Evolutionary conservation across 108 stramenopile genomes (phyloP).

Genomic region (Cyclotella choctawhatcheeana): DNA sequence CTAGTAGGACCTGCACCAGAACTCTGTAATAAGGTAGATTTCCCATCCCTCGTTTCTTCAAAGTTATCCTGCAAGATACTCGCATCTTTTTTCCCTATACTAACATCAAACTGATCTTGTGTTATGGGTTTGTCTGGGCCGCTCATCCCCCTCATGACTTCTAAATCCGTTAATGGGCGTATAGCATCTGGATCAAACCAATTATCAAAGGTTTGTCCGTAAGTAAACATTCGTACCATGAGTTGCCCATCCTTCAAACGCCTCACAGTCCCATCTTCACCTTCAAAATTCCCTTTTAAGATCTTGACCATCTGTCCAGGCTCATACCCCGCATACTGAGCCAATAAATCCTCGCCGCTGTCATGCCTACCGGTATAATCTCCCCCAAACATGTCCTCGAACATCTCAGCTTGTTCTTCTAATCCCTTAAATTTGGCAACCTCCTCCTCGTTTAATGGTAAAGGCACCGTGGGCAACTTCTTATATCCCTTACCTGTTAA

Average conservation of each 20-base stretch:
- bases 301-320: slow-evolving; percentile 87
- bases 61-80: slow-evolving; percentile 13
- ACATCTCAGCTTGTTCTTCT: slow-evolving; percentile 66
- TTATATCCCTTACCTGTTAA: slow-evolving; percentile 77
- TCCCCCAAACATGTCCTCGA: slow-evolving; percentile 55
- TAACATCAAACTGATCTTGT: slow-evolving; percentile 64
- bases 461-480: slow-evolving; percentile 79
- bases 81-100: slow-evolving; percentile 49
- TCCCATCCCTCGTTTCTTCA: slow-evolving; percentile 11
- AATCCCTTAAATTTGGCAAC: slow-evolving; percentile 82
- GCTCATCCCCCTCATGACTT: slow-evolving; percentile 67
- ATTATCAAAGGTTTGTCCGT: slow-evolving; percentile 77
- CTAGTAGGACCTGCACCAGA: slow-evolving; percentile 50
- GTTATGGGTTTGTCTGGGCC: slow-evolving; percentile 72
- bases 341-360: slow-evolving; percentile 59
- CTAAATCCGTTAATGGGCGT: slow-evolving; percentile 65
- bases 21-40: slow-evolving; percentile 43
- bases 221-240: slow-evolving; percentile 77
- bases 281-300: slow-evolving; percentile 59
- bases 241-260: slow-evolving; percentile 79
- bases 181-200: slow-evolving; percentile 83
- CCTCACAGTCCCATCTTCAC: slow-evolving; percentile 78
- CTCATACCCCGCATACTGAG: slow-evolving; percentile 66
- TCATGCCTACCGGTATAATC: slow-evolving; percentile 50
- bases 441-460: slow-evolving; percentile 73